Evolutionary conservation across 2,329 filamentous ascomycete species (phyloP).

Genomic region (Emmonsia crescens): DNA sequence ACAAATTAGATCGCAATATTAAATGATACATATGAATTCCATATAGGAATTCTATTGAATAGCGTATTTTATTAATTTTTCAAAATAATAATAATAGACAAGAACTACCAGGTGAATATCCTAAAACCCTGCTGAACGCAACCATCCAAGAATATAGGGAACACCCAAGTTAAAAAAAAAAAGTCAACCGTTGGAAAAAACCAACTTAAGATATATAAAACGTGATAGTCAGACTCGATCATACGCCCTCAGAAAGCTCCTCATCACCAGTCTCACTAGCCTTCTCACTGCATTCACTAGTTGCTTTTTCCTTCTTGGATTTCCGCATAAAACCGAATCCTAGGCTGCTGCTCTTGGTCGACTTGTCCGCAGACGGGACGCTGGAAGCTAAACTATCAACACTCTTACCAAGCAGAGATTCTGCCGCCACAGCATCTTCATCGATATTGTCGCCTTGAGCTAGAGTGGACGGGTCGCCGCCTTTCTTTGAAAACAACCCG

Average conservation of each 20-base stretch:
- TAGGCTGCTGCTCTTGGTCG: constrained; percentile 33
- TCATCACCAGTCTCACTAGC: constrained; percentile 36
- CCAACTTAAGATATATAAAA: neutral
- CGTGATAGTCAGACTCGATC: neutral
- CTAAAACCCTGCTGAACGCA: too few species aligned
- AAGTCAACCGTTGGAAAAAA: neutral
- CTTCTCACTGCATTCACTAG: constrained; percentile 34
- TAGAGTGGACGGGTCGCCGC: constrained; percentile 24
- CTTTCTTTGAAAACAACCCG: constrained; percentile 37
- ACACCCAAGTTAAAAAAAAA: neutral
- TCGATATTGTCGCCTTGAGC: constrained; percentile 32
- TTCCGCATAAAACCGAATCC: constrained; percentile 39
- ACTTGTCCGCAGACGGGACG: constrained; percentile 33
- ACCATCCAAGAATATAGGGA: neutral
- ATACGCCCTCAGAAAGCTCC: constrained; percentile 25
- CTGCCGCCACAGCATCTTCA: constrained; percentile 28
- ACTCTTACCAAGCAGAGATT: constrained; percentile 34
- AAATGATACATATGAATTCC: too few species aligned
- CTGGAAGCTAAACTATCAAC: constrained; percentile 33
- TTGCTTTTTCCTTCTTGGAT: constrained; percentile 33
- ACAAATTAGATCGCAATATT: neutral
- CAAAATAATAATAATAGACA: neutral
- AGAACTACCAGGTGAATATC: neutral
- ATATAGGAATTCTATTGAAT: neutral
- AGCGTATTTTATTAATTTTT: neutral